Conservation (phyloP, 495 filamentous ascomycete genomes). For the Trichoderma asperelloides region DNA sequence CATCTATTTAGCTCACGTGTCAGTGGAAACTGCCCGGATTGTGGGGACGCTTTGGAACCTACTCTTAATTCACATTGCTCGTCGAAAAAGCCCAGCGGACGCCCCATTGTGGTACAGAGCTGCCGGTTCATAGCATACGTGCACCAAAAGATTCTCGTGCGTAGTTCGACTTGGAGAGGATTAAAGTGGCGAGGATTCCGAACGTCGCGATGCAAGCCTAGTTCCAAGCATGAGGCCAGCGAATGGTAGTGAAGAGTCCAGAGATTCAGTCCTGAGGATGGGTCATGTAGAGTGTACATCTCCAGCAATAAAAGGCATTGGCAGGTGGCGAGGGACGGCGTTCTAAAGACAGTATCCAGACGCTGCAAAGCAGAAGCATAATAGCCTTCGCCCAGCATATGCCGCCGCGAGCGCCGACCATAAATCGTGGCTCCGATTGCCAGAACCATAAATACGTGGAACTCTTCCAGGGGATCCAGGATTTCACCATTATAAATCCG, state of each 20-base stretch:
- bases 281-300: neutral
- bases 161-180: neutral
- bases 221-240: neutral
- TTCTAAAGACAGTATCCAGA: neutral
- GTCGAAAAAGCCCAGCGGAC: neutral
- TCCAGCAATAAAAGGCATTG: neutral
- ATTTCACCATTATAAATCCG: neutral
- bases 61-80: conserved; percentile 2
- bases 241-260: conserved; percentile 2
- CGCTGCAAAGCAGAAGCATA: conserved; percentile 2
- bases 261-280: neutral
- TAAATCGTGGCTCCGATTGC: neutral
- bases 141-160: neutral
- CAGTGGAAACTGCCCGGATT: neutral
- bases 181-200: neutral
- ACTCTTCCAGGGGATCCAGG: neutral
- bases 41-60: neutral
- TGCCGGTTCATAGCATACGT: neutral
- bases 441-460: neutral
- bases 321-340: neutral
- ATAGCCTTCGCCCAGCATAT: conserved; percentile 1
- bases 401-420: neutral
- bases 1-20: neutral
- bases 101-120: neutral
- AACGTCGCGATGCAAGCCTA: neutral